These are phyloP conservation scores for Mycena kentingensis DNA, from an alignment of 768 basidiomycete species.

Conservation along the genomic window DNA sequence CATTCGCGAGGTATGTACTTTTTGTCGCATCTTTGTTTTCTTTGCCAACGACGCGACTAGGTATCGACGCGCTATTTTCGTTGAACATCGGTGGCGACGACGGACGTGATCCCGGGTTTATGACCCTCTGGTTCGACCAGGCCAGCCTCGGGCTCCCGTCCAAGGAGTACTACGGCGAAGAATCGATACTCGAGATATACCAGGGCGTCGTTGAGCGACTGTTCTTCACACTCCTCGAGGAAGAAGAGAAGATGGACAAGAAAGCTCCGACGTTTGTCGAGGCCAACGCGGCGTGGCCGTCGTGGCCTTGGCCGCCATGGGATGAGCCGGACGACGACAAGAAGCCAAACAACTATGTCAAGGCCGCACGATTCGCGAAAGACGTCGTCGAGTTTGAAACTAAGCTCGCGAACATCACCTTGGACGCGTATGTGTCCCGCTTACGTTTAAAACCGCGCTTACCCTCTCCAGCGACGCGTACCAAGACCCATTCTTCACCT, in stretches of 20 bases:
- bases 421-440: constrained; percentile 64
- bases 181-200: constrained; percentile 69
- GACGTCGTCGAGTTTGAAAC: constrained; percentile 79
- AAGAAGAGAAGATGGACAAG: constrained; percentile 40
- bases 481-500: constrained; percentile 83
- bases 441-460: neutral
- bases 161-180: constrained; percentile 93
- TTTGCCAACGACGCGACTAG: constrained; percentile 38
- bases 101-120: constrained; percentile 81
- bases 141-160: constrained; percentile 80
- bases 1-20: constrained; percentile 74
- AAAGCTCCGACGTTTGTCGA: constrained; percentile 23
- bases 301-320: constrained; percentile 89
- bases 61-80: constrained; percentile 75
- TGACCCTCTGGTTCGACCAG: constrained; percentile 87
- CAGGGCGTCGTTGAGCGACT: constrained; percentile 66
- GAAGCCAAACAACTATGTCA: constrained; percentile 54
- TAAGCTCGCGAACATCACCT: constrained; percentile 72
- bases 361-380: constrained; percentile 65
- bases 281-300: constrained; percentile 63
- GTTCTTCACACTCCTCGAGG: constrained; percentile 57
- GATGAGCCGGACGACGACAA: constrained; percentile 56
- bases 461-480: constrained; percentile 54
- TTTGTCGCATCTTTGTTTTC: neutral
- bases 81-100: constrained; percentile 88